Conservation (phyloP, 1,284 basidiomycete genomes). For the Leccinum glutinopallens region DNA sequence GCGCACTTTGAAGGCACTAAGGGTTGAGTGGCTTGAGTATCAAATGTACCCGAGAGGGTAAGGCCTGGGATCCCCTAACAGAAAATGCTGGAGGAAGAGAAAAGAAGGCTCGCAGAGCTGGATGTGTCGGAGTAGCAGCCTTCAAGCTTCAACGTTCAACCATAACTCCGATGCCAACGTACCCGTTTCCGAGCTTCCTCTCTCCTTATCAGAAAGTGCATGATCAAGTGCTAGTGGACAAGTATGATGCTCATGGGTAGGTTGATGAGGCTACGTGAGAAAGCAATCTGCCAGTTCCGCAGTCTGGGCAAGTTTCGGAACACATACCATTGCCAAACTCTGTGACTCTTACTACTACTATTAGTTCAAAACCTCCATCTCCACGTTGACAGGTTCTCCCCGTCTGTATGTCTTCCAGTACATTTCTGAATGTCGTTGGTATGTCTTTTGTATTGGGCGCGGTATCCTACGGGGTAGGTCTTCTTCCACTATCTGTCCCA, state of each 20-base stretch:
- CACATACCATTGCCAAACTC: no score
- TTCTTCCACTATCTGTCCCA: slow-evolving; percentile 72
- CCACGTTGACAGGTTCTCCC: not conserved
- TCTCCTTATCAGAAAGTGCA: not conserved
- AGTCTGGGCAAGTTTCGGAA: not conserved
- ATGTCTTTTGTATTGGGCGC: slow-evolving; percentile 73
- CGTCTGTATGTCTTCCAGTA: slow-evolving; percentile 27
- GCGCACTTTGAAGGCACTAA: slow-evolving; percentile 7
- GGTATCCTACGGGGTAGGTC: slow-evolving; percentile 73
- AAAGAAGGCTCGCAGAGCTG: slow-evolving; percentile 8
- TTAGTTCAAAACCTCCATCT: not conserved
- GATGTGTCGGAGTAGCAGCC: not conserved
- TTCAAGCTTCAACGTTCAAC: not conserved
- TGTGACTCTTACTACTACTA: no score
- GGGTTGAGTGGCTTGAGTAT: slow-evolving; percentile 6
- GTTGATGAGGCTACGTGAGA: not conserved
- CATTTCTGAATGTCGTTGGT: slow-evolving; percentile 45
- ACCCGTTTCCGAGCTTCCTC: not conserved
- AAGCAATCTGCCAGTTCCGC: not conserved
- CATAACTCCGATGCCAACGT: not conserved
- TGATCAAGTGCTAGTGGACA: not conserved
- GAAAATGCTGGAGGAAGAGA: slow-evolving; percentile 16
- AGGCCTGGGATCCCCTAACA: not conserved
- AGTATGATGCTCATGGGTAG: no score
- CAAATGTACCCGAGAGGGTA: slow-evolving; percentile 9